These are phyloP conservation scores for Taphrina deformans DNA, from an alignment of 1,139 yeast genomes.

Conservation along the genomic window DNA sequence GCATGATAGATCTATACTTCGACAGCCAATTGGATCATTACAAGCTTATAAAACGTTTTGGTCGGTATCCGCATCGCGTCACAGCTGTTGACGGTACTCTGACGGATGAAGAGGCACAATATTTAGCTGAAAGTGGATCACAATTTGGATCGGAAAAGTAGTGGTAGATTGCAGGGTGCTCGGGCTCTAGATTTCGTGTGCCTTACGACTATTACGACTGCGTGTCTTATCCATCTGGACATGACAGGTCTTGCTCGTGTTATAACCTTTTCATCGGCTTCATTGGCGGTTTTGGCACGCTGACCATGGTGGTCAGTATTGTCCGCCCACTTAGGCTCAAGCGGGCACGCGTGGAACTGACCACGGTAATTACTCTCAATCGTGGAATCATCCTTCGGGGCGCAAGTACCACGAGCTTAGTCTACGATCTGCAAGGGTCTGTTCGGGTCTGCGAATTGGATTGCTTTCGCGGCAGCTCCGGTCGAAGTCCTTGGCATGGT, in stretches of 20 bases:
- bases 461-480: too few species aligned
- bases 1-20: neutral
- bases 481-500: too few species aligned
- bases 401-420: too few species aligned
- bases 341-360: too few species aligned
- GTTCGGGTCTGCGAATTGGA: too few species aligned
- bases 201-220: too few species aligned
- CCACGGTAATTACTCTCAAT: too few species aligned
- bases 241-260: neutral
- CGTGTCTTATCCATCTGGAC: neutral
- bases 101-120: constrained; percentile 2
- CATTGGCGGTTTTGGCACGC: neutral
- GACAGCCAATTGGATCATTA: neutral
- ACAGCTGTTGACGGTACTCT: neutral
- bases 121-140: neutral
- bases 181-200: neutral
- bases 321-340: too few species aligned
- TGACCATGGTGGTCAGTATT: neutral
- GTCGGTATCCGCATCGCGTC: constrained; percentile 16
- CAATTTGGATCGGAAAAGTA: neutral
- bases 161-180: neutral
- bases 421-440: too few species aligned
- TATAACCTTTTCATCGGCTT: neutral
- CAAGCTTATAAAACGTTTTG: neutral
- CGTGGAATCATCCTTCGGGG: too few species aligned